Evolutionary conservation across 306 rosid genomes (phyloP).

Genomic region (Aeschynomene evenia): DNA sequence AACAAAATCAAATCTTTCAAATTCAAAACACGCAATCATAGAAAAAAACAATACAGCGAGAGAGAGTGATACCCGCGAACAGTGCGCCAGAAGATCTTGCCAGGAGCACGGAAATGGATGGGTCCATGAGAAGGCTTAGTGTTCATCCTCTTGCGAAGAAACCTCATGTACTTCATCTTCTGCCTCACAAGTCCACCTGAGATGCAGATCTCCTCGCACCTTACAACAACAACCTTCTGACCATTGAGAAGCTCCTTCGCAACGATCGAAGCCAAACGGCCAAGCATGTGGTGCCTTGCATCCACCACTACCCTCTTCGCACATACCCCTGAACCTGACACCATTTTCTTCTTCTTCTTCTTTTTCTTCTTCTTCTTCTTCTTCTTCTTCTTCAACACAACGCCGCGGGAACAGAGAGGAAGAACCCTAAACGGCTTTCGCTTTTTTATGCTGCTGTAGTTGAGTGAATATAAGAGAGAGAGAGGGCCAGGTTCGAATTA

Average conservation of each 20-base stretch:
- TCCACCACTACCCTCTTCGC: constrained; percentile 77
- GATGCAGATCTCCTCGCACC: constrained; percentile 73
- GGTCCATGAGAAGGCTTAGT: constrained; percentile 84
- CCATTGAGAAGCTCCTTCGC: constrained; percentile 78
- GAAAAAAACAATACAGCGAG: background rate
- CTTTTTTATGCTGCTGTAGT: background rate
- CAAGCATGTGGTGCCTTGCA: constrained; percentile 79
- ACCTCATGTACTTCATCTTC: constrained; percentile 81
- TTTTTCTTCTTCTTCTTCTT: background rate
- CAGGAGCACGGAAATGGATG: constrained; percentile 71
- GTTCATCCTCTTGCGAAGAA: constrained; percentile 78
- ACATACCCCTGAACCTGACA: constrained; percentile 69
- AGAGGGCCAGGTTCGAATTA: background rate
- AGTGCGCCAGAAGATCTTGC: constrained; percentile 82
- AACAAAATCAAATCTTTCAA: background rate
- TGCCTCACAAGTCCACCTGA: constrained; percentile 69
- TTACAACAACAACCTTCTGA: constrained; percentile 62
- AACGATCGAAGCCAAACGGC: constrained; percentile 59
- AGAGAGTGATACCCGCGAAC: constrained; percentile 60
- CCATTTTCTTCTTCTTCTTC: constrained; percentile 36
- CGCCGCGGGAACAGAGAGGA: background rate
- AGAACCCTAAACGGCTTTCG: background rate
- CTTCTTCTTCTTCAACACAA: background rate
- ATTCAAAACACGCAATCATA: background rate
- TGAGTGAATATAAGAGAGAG: background rate